These are phyloP conservation scores for Gaultheria prostrata DNA, from an alignment of 148 eudicot genomes.

Conservation along the genomic window DNA sequence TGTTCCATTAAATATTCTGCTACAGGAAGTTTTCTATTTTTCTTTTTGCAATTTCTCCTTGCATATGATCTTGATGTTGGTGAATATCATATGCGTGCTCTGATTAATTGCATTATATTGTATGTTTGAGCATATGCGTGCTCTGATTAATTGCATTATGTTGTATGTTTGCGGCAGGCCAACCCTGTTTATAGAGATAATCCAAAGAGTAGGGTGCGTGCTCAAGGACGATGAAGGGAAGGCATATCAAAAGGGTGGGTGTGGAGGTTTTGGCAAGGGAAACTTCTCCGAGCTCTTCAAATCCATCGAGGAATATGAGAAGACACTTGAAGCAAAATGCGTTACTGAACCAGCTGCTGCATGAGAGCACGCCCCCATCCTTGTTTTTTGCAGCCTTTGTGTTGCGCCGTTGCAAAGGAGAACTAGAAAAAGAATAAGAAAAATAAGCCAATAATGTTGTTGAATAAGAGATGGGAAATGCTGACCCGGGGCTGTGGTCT, in stretches of 20 bases:
- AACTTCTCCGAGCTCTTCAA: conserved; percentile 93
- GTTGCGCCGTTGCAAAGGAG: not conserved
- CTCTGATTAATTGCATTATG: not conserved
- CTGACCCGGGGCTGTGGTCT: not conserved
- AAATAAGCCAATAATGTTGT: not conserved
- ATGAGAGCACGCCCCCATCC: conserved; percentile 13
- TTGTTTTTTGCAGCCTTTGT: not conserved
- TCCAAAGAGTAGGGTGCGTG: conserved; percentile 97
- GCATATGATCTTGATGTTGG: not conserved
- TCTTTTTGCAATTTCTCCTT: not conserved
- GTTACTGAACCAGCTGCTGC: conserved; percentile 35
- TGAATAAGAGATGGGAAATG: not conserved
- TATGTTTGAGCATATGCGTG: not conserved
- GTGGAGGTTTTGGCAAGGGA: conserved; percentile 99
- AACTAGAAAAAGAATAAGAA: not conserved
- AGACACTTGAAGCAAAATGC: conserved; percentile 69
- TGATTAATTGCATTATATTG: not conserved
- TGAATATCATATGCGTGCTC: not conserved
- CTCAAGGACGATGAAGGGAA: conserved; percentile 63
- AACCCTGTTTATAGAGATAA: conserved; percentile 83
- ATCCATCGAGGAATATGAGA: conserved; percentile 97
- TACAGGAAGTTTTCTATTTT: not conserved
- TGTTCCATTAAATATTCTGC: not conserved
- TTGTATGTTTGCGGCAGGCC: conserved; percentile 55
- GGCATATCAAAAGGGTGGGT: conserved; percentile 75